Evolutionary conservation across 257 asterid species (phyloP).

Genomic region (Solanum pennellii): DNA sequence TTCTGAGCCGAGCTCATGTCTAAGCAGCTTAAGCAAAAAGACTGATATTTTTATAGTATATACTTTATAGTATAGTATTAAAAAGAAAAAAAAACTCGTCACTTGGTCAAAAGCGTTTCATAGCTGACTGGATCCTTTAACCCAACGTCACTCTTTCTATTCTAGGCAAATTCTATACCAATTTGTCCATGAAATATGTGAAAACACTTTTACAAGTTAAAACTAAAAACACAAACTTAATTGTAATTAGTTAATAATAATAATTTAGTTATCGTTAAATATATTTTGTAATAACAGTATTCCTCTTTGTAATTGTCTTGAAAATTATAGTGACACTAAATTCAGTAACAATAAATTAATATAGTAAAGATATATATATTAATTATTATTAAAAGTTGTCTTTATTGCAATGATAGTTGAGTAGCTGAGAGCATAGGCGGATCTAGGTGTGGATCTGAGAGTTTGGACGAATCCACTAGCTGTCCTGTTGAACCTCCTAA

Average conservation of each 20-base stretch:
- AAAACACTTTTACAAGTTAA: background rate
- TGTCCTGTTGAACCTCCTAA: too few species aligned
- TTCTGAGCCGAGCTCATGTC: background rate
- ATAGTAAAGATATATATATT: too few species aligned
- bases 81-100: background rate
- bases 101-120: background rate
- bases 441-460: background rate
- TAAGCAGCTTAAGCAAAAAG: background rate
- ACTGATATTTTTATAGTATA: background rate
- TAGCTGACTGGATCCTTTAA: conserved; percentile 10
- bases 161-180: conserved; percentile 28
- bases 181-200: background rate
- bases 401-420: background rate
- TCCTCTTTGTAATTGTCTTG: fast-evolving
- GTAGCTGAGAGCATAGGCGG: background rate
- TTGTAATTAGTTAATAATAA: too few species aligned
- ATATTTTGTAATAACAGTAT: too few species aligned
- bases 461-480: background rate
- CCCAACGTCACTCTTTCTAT: conserved; percentile 38
- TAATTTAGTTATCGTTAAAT: fast-evolving
- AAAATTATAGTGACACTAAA: background rate
- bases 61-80: too few species aligned
- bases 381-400: too few species aligned
- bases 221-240: background rate
- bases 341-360: too few species aligned